Base-by-base conservation (phyloP, 1,139 yeast species). In the Entelexis paramagnoliae region DNA sequence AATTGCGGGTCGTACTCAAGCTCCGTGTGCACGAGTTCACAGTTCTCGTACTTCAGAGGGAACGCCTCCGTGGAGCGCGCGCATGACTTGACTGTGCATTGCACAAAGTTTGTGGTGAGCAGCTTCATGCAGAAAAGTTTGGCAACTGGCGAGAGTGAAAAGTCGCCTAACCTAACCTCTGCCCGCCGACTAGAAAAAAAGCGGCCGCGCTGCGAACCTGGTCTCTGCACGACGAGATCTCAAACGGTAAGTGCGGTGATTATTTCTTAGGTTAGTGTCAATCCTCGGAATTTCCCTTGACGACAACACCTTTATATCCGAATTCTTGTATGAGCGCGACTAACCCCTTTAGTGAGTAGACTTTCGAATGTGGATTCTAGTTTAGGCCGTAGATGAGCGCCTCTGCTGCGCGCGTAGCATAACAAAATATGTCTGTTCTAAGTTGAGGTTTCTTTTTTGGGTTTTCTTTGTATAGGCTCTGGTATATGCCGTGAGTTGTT, bases 21-120 rank as follows among this genome's bases (percentile, higher is more conserved):
- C 62, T 84, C 88, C 63, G 83, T 83, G 61, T 81, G 83, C 17
- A 78, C 81, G 49, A 91, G 71, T 60, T 83, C 78, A 62, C 91
- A 81, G 52, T 83, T 87, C 52, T 77, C 70, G 66, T 76, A 89
- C 58, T 74, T 72, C 53, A 91, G 74, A 1, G 99, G 99, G 65
- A 88, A 91, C 19, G 94, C 79, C 7, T 80, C 79, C 30, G 79
- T 76, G 10, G 91, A 77, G 29, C 80, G 71, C 53, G 83, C 86
- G 64, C 99, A 91, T 6, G 79, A 64, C 63, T 83, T 81, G 57
- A 88, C 85, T 0, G 97, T 91, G 68, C 99, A 91, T 66, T 84
- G 88, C 57, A 91, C 94, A 67, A 91, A 93, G 68, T 93, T 91
- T 41, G 97, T 86, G 32, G 98, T 89, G 42, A 91, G 72, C 63